Percentiles rank a stretch among this genome's conserved stretches.
Evolutionary conservation across 306 rosid species (phyloP).

Genomic region (Castanopsis chinensis): DNA sequence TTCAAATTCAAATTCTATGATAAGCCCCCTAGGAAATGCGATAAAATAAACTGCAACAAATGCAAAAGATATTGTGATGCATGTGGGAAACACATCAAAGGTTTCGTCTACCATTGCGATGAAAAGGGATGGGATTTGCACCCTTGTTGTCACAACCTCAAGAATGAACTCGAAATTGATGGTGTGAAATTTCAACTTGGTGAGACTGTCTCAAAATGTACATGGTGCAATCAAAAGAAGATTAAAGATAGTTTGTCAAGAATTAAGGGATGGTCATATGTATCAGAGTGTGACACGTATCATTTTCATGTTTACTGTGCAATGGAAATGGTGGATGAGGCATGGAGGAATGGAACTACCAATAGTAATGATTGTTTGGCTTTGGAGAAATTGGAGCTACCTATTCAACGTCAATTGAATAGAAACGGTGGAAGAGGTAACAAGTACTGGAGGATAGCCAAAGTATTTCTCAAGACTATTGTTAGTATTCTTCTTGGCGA

Average conservation of each 20-base stretch:
- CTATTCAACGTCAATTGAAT: not conserved
- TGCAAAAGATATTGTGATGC: not conserved
- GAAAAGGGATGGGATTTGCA: not conserved
- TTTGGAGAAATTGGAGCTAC: slow-evolving; percentile 8
- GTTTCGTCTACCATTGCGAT: not conserved
- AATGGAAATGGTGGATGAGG: slow-evolving; percentile 1
- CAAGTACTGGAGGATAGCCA: slow-evolving; percentile 9
- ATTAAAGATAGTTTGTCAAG: not conserved
- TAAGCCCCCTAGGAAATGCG: not conserved
- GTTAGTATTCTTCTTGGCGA: slow-evolving; percentile 3
- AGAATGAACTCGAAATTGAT: not conserved
- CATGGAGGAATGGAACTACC: not conserved
- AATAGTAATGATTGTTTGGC: not conserved
- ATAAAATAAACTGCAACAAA: too few relatives aligned
- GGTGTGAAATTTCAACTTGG: slow-evolving; percentile 2
- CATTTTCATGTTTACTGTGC: slow-evolving; percentile 14
- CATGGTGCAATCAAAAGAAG: slow-evolving; percentile 15
- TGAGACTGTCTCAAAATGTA: not conserved
- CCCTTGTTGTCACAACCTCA: not conserved
- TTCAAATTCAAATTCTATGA: not conserved
- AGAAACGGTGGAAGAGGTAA: not conserved
- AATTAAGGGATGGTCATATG: slow-evolving; percentile 18
- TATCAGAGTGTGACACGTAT: not conserved
- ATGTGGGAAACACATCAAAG: not conserved
- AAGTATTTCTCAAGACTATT: slow-evolving; percentile 6